Base-by-base conservation (phyloP, 768 basidiomycete species). In the Asterophora parasitica region DNA sequence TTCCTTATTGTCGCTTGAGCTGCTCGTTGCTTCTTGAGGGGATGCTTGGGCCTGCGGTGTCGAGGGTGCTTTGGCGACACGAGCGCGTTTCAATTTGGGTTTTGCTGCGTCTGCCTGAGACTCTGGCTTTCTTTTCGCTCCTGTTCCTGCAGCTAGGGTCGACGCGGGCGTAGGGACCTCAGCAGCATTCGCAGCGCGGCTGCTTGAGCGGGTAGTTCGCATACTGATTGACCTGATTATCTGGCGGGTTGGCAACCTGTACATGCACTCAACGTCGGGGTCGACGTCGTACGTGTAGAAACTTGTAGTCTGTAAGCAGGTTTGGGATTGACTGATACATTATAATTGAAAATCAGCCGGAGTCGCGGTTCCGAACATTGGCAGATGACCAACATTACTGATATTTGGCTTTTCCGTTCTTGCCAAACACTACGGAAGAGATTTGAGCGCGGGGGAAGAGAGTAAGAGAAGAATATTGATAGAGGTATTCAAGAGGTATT, bases 161-260 rank as follows among this genome's bases (percentile, higher is more conserved):
- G 46, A 39, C 7, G 46, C 20, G 34, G 49, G 35, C 23, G 36
- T 28, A 31, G 57, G 42, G 11, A 51, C 34, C 34, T n/a, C 33
- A 12, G 33, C 47, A 10, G 27, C 34, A 43, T 16, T 49, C 27
- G 34, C 20, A 42, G 52, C 42, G 34, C 66, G 62, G 44, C 49
- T 64, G 37, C 58, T 43, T 42, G 66, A 68, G 32, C 66, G 66
- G 11, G 66, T 67, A 16, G 48, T 50, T 36, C 57, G 62, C 65
- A 66, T 67, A 42, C 26, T 61, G 41, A 35, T 39, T 5, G 38
- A 32, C 8, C 49, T 39, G 32, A 35, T 48, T 32, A 36, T n/a
- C 38, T 34, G 53, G 31, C 50, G 43, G 23, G 17, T 41, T 47
- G 41, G 30, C 17, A 46, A 31, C 7, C 20, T 15, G 28, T 33